These are phyloP conservation scores for Volutella citrinella DNA, from an alignment of 2,329 filamentous ascomycete genomes.

Conservation along the genomic window DNA sequence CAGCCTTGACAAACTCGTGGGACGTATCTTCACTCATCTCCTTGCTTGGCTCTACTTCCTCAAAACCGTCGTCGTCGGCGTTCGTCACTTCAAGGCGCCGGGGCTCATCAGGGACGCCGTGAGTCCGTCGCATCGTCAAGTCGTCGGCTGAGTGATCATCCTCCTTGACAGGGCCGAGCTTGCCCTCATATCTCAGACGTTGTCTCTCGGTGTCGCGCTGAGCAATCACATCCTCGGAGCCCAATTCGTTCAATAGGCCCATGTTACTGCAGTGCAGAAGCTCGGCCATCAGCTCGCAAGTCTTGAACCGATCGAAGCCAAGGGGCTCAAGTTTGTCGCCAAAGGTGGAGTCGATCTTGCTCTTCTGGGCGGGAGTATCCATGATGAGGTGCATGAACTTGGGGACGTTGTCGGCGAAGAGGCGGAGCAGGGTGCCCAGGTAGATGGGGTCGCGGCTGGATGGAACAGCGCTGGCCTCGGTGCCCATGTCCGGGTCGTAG, in stretches of 20 bases:
- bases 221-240: constrained; percentile 82
- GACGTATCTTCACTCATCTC: constrained; percentile 72
- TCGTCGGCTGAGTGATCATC: constrained; percentile 51
- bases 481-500: constrained; percentile 89
- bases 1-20: constrained; percentile 63
- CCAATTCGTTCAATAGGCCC: constrained; percentile 88
- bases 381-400: constrained; percentile 91
- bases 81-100: constrained; percentile 77
- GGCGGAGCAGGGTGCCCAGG: constrained; percentile 80
- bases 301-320: constrained; percentile 97
- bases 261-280: constrained; percentile 98
- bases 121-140: constrained; percentile 56
- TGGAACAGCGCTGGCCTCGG: constrained; percentile 74
- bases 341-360: constrained; percentile 81
- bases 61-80: constrained; percentile 84
- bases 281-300: constrained; percentile 97
- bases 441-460: constrained; percentile 93
- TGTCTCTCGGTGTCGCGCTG: constrained; percentile 79
- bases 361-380: constrained; percentile 69
- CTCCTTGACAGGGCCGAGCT: constrained; percentile 48
- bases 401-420: constrained; percentile 88
- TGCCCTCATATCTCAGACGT: constrained; percentile 72
- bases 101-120: constrained; percentile 54
- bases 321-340: constrained; percentile 88
- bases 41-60: constrained; percentile 72